Evolutionary conservation across 805 yeast species (phyloP).

Genomic region (Candida namnaoensis): DNA sequence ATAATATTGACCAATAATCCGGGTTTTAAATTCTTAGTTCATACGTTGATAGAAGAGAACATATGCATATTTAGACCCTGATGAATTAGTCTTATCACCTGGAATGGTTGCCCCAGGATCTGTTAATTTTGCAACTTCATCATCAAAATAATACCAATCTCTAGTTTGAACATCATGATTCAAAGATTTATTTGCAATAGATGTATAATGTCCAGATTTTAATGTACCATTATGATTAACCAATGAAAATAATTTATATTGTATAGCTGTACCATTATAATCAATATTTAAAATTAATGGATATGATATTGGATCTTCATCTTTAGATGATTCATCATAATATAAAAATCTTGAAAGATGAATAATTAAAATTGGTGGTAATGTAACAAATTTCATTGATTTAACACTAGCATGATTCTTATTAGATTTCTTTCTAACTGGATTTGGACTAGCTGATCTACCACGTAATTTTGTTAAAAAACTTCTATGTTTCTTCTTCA

Average conservation of each 20-base stretch:
- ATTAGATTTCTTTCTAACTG: constrained; percentile 1
- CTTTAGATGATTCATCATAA: constrained; percentile 45
- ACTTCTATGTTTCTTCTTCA: constrained; percentile 9
- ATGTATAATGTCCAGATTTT: constrained; percentile 71
- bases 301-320: constrained; percentile 40
- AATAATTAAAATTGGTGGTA: constrained; percentile 73
- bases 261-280: constrained; percentile 24
- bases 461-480: constrained; percentile 14
- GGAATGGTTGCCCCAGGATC: constrained; percentile 28
- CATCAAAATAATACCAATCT: constrained; percentile 71
- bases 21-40: not conserved
- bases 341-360: constrained; percentile 76
- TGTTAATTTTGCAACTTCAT: constrained; percentile 44
- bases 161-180: constrained; percentile 29
- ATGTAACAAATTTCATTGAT: constrained; percentile 60
- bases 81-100: not conserved
- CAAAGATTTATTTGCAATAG: constrained; percentile 44
- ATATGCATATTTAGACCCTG: not conserved
- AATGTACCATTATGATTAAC: constrained; percentile 67
- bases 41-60: not conserved
- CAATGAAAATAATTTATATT: constrained; percentile 50
- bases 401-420: constrained; percentile 44
- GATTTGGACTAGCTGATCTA: constrained; percentile 18
- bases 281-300: constrained; percentile 46
- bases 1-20: too few relatives aligned